phyloP scores from a whole-genome alignment of 345 rosid genomes.

The Viola odorata region DNA sequence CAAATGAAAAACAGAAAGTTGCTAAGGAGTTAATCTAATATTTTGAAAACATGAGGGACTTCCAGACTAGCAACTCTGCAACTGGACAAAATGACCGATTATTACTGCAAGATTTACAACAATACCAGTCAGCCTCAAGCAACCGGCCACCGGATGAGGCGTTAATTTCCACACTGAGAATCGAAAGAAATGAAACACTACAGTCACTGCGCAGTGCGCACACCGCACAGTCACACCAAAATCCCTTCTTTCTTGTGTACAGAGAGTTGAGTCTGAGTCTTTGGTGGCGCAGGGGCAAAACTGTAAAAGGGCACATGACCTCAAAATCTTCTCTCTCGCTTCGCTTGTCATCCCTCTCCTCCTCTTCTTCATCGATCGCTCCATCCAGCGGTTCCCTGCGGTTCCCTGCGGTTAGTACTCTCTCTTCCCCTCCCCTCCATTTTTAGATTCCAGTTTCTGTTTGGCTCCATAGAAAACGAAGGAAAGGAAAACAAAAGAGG shows the following conservation, averaged over 20 bases:
- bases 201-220: too few species aligned
- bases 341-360: background rate
- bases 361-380: constrained; percentile 4
- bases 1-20: too few species aligned
- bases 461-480: constrained; percentile 4
- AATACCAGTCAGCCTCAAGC: too few species aligned
- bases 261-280: too few species aligned
- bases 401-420: constrained; percentile 2
- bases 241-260: too few species aligned
- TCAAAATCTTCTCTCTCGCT: background rate
- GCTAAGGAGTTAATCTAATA: too few species aligned
- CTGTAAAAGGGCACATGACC: background rate
- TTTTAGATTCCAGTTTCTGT: background rate
- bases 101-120: too few species aligned
- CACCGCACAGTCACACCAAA: too few species aligned
- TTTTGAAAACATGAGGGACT: too few species aligned
- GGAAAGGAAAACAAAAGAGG: background rate
- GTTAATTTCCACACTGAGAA: background rate
- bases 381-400: background rate
- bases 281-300: background rate
- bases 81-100: too few species aligned
- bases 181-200: too few species aligned
- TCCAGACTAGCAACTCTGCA: too few species aligned
- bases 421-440: background rate
- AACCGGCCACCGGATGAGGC: background rate